Evolutionary conservation across 148 eudicot species (phyloP).

Genomic region (Mesembryanthemum crystallinum): DNA sequence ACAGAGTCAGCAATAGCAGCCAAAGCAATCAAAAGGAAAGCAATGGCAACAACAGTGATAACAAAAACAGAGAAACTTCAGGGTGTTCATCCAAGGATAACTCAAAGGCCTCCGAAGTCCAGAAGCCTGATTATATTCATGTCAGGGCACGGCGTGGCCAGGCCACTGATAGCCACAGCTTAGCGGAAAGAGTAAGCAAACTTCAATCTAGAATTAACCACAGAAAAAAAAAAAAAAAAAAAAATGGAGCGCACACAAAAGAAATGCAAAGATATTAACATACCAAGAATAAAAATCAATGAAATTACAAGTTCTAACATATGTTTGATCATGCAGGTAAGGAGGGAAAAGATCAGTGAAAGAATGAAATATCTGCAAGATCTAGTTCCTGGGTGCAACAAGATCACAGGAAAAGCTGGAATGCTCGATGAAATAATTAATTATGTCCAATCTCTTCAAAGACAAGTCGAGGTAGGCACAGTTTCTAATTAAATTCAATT

Average conservation of each 20-base stretch:
- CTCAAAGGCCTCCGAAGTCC: conserved; percentile 54
- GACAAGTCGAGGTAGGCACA: conserved; percentile 90
- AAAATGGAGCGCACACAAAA: neutral
- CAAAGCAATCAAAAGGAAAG: conserved; percentile 29
- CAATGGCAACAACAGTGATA: conserved; percentile 25
- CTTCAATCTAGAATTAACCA: no score
- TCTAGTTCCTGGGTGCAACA: conserved; percentile 93
- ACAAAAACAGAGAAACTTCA: conserved; percentile 46
- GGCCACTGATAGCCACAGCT: conserved; percentile 98
- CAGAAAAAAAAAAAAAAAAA: no score
- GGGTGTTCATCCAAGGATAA: conserved; percentile 54
- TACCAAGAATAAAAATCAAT: neutral
- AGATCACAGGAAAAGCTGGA: conserved; percentile 95
- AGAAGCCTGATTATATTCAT: conserved; percentile 84
- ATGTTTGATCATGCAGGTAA: conserved; percentile 45
- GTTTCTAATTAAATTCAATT: neutral
- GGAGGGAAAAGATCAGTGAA: conserved; percentile 92
- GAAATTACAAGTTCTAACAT: neutral
- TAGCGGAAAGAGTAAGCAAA: conserved; percentile 84
- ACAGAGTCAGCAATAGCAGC: conserved; percentile 34
- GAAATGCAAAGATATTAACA: neutral
- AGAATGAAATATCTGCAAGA: conserved; percentile 95
- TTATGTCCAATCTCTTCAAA: conserved; percentile 94
- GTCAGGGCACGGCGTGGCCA: conserved; percentile 98
- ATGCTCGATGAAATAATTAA: conserved; percentile 97